Evolutionary conservation across 768 basidiomycete species (phyloP).

Genomic region (Lactarius deliciosus): DNA sequence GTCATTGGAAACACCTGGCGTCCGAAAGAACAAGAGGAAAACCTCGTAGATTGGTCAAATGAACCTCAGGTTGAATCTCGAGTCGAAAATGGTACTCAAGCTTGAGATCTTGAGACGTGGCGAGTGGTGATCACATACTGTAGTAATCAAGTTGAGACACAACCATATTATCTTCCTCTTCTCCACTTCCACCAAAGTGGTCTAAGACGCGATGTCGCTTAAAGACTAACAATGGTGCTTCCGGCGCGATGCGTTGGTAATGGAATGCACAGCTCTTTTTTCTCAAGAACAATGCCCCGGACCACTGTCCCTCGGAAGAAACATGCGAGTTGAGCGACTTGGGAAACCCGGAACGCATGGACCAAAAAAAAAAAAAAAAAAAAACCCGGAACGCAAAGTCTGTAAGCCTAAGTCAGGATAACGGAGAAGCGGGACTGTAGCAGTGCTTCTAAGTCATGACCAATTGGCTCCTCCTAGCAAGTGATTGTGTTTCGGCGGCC

Average conservation of each 20-base stretch:
- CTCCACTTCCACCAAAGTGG: neutral
- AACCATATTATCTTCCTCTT: neutral
- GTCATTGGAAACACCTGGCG: conserved; percentile 15
- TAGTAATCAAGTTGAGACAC: no score
- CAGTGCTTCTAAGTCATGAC: no score
- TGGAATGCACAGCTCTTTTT: neutral
- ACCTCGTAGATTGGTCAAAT: neutral
- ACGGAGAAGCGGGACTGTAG: no score
- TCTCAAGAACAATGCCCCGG: neutral
- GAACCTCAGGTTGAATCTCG: no score
- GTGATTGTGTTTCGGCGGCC: no score
- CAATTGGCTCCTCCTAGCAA: no score
- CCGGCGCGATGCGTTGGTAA: neutral
- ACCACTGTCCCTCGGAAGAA: no score
- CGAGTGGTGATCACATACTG: neutral
- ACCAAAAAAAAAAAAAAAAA: no score
- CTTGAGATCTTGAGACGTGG: neutral
- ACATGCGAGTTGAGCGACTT: no score
- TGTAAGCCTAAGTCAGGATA: no score
- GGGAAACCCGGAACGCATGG: no score
- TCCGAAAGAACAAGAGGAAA: neutral
- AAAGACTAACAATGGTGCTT: neutral
- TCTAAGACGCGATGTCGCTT: neutral
- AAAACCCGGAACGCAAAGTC: no score
- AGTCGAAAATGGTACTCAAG: neutral